Base-by-base conservation (phyloP, 2,329 filamentous ascomycete species). In the Epichloe amarillans region DNA sequence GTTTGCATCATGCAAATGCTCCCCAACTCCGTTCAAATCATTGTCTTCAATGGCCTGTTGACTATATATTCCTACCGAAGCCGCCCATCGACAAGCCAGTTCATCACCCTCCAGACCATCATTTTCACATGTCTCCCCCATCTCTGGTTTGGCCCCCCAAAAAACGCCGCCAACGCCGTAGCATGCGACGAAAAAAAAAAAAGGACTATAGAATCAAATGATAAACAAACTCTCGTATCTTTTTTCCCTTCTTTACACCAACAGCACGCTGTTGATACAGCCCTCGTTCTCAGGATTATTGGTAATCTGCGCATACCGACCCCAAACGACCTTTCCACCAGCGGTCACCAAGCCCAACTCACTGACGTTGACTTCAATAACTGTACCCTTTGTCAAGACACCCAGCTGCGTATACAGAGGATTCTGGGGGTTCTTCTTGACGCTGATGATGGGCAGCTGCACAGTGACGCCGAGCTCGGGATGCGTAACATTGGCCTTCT, bases 311-410 rank as follows among this genome's bases (percentile, higher is more conserved):
- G 86, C 86, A 70, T 83, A 93, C 58, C 87, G 77, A 59, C 88
- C 89, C 90, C 90, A 96, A 6, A 91, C 88, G 8, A 95, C 88
- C 72, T 96, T 96, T 55, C 93, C 93, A 55, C 82, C 83, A 2
- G 90, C 84, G 3, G 93, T 97, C 15, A 94, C 88, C 54, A 97
- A 73, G 56, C 93, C 93, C 55, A 97, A 70, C 66, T 98, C 93
- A 51, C 80, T 86, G 33, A 96, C 89, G 64, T 98, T 95, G 61
- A 97, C 89, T 69, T 97, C 91, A 62, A 91, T 81, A 47, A 75
- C 66, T 0, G 71, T 91, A 56, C 88, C 88, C 70, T 89, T 89
- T 46, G 86, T 91, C 62, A 96, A 67, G 3, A 95, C 90, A 54
- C 91, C 91, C 5, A 97, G 73, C 63, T 95, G 89, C 0, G 91